These are phyloP conservation scores for Breynia disticha DNA, from an alignment of 441 rosid genomes.

Conservation along the genomic window DNA sequence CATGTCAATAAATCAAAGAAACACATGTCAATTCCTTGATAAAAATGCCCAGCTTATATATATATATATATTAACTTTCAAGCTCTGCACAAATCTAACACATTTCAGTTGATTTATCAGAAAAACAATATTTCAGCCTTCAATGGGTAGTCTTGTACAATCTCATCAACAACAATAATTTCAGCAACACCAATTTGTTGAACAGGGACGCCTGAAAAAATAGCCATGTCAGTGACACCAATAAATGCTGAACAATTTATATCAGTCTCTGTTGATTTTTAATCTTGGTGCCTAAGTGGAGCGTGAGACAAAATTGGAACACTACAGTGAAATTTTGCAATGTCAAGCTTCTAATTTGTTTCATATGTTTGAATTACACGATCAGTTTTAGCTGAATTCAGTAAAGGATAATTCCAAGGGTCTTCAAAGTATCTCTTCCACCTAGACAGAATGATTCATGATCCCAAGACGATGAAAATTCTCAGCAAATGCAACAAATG, in stretches of 20 bases:
- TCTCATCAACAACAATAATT: constrained; percentile 70
- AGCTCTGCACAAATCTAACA: constrained; percentile 47
- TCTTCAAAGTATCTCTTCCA: constrained; percentile 37
- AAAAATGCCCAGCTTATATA: no score
- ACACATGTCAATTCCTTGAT: no score
- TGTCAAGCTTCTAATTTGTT: constrained; percentile 55
- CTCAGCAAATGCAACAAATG: constrained; percentile 68
- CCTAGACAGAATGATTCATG: constrained; percentile 42
- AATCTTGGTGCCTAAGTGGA: constrained; percentile 55
- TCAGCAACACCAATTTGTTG: constrained; percentile 64
- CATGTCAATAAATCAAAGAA: no score
- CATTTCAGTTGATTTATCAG: constrained; percentile 36
- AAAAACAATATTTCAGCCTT: constrained; percentile 48
- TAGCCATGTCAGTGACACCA: constrained; percentile 70
- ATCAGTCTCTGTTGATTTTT: constrained; percentile 47
- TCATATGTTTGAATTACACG: constrained; percentile 60
- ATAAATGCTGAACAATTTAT: constrained; percentile 38
- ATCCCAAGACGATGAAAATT: constrained; percentile 45
- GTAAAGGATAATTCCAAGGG: constrained; percentile 43
- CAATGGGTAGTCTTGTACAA: constrained; percentile 36
- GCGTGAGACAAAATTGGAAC: constrained; percentile 72
- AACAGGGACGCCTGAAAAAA: constrained; percentile 54
- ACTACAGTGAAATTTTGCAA: constrained; percentile 38
- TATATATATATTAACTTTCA: constrained; percentile 55
- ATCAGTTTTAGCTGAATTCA: constrained; percentile 58